Evolutionary conservation across 1,284 basidiomycete species (phyloP).

Genomic region (Rugiboletus extremiorientalis): DNA sequence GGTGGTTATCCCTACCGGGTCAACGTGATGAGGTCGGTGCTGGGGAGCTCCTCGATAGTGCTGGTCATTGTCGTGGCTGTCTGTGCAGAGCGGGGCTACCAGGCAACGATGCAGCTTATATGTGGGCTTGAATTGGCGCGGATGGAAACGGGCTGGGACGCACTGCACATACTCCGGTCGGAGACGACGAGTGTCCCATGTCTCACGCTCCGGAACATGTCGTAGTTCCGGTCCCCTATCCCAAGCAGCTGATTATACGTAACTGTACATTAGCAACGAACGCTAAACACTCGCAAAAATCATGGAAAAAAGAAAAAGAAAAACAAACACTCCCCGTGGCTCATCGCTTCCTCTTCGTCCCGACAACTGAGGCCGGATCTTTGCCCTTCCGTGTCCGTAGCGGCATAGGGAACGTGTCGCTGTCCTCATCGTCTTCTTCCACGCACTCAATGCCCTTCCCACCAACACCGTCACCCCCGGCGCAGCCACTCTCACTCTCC

Average conservation of each 20-base stretch:
- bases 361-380: conserved; percentile 45
- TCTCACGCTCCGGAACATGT: conserved; percentile 32
- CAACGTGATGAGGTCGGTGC: conserved; percentile 88
- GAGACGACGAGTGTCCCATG: not conserved
- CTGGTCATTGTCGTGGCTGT: conserved; percentile 22
- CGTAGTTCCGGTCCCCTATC: conserved; percentile 3
- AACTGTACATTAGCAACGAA: conserved; percentile 22
- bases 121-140: conserved; percentile 14
- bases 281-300: conserved; percentile 6
- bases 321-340: conserved; percentile 4
- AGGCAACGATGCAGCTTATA: conserved; percentile 18
- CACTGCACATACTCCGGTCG: conserved; percentile 1
- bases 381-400: conserved; percentile 60
- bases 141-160: conserved; percentile 23
- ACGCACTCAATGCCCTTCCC: conserved; percentile 17
- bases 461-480: conserved; percentile 1
- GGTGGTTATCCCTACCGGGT: conserved; percentile 59
- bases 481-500: conserved; percentile 5
- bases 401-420: conserved; percentile 63
- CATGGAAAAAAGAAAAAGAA: conserved; percentile 1
- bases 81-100: not conserved
- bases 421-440: conserved; percentile 53
- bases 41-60: conserved; percentile 63
- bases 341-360: conserved; percentile 63
- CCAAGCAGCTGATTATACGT: conserved; percentile 15